phyloP scores from a whole-genome alignment of 768 basidiomycete species.

The Saitozyma podzolica region DNA sequence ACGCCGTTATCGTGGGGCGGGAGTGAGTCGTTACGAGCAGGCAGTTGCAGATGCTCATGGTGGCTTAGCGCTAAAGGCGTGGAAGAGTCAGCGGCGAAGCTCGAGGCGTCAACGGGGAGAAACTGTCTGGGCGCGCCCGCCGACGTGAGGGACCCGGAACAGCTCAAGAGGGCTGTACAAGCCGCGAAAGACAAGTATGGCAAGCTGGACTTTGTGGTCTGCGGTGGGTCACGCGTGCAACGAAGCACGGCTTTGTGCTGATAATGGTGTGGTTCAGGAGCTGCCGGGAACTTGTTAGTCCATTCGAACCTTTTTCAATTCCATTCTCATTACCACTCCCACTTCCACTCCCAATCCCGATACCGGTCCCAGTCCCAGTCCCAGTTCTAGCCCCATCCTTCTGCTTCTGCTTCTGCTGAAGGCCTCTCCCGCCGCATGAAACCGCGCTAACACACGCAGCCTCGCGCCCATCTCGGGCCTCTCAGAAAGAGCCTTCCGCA shows the following conservation, averaged over 20 bases:
- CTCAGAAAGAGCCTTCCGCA: slow-evolving; percentile 85
- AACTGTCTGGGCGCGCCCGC: slow-evolving; percentile 71
- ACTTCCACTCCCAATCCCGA: not conserved
- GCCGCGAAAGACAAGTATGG: slow-evolving; percentile 76
- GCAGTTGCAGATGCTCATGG: not conserved
- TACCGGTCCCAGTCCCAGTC: too few species aligned
- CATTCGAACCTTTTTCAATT: not conserved
- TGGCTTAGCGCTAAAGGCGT: slow-evolving; percentile 67
- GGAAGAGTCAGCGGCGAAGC: slow-evolving; percentile 66
- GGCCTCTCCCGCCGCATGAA: too few species aligned
- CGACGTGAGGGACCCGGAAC: slow-evolving; percentile 77
- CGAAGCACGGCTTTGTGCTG: not conserved
- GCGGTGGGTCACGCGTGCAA: slow-evolving; percentile 60
- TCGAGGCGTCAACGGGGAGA: slow-evolving; percentile 68
- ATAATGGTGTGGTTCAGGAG: slow-evolving; percentile 60
- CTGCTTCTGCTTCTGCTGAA: not conserved
- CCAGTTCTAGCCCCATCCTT: not conserved
- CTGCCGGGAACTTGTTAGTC: slow-evolving; percentile 83
- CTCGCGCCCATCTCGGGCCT: slow-evolving; percentile 78
- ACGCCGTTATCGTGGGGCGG: slow-evolving; percentile 78
- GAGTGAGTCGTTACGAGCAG: slow-evolving; percentile 64
- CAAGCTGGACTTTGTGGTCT: slow-evolving; percentile 90
- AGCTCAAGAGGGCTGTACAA: slow-evolving; percentile 72
- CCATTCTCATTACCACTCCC: too few species aligned
- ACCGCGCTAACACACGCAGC: slow-evolving; percentile 20